phyloP scores from a whole-genome alignment of 352 stramenopile genomes.

The Globisporangium parvum region DNA sequence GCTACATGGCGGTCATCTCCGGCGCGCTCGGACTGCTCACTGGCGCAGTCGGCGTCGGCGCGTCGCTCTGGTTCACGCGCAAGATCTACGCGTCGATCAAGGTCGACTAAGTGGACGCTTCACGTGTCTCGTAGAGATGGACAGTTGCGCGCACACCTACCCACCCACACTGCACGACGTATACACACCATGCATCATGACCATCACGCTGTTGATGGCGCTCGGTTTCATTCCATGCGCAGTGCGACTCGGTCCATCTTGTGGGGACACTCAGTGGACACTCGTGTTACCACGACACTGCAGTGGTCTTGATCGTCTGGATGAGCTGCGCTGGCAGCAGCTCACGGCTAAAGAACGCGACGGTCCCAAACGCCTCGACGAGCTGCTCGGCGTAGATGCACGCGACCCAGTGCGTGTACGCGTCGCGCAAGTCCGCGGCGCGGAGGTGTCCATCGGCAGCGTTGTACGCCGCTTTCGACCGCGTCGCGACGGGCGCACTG shows the following conservation, averaged over 20 bases:
- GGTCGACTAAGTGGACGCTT: constrained; percentile 90
- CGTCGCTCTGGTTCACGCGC: constrained; percentile 98
- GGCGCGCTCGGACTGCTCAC: constrained; percentile 95
- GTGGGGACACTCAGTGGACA: not conserved
- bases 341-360: constrained; percentile 40
- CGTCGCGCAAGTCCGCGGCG: constrained; percentile 4
- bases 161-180: not conserved
- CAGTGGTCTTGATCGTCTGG: constrained; percentile 37
- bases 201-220: not conserved
- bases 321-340: constrained; percentile 41
- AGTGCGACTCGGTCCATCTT: not conserved
- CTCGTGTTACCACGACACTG: constrained; percentile 23
- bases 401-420: constrained; percentile 35
- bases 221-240: not conserved
- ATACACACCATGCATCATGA: not conserved
- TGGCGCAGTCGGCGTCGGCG: constrained; percentile 94
- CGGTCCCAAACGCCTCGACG: constrained; percentile 35
- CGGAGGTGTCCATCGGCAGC: constrained; percentile 11
- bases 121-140: not conserved
- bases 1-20: constrained; percentile 99
- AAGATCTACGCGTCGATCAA: constrained; percentile 98
- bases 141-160: too few species aligned
- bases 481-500: constrained; percentile 4
- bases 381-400: constrained; percentile 33
- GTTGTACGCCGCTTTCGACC: constrained; percentile 4